Evolutionary conservation across 139 green algal genomes (phyloP), one percentile per base, ranked within the genome.

Genomic region (Protoeuglena noctilucae): DNA sequence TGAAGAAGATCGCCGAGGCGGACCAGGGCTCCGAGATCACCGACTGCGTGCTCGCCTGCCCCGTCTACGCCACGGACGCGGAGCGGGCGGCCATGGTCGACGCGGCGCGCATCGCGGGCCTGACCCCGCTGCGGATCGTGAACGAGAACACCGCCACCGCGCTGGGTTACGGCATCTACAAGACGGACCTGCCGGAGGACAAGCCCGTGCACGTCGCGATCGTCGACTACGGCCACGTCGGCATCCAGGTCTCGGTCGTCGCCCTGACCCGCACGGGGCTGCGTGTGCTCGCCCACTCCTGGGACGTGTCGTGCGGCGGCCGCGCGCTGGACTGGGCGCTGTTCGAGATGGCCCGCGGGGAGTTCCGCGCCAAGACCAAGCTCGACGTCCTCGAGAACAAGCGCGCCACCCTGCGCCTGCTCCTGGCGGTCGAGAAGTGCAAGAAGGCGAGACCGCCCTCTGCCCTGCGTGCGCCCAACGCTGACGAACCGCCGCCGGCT

Each of bases 141-240:
- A 85, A 95, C 61, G 92, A 99, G 31, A 93, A 76, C 17, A 95
- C 91, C 17, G 89, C 91, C 53, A 93, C 82, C 1, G 91, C 92
- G 4, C 78, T 99, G 28, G 68, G 81, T 12, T 99, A 95, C 60
- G 92, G 92, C 57, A 99, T 99, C 62, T 99, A 91, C 79, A 96
- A 96, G 69, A 96, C 87, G 7, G 87, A 97, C 59, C 77, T 98
- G 34, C 78, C 85, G 2, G 88, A 95, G 48, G 72, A 67, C 0
- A 77, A 93, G 0, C 71, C 86, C 0, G 52, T 88, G 18, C 69
- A 95, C 55, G 88, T 97, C 4, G 89, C 58, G 3, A 96, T 99
- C 57, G 78, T 99, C 18, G 92, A 99, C 65, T 56, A 94, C 9
- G 92, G 92, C 23, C 79, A 96, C 62, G 61, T 68, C n/a, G 58